A percentile compares a stretch with the other conserved stretches of the same genome.
These are phyloP conservation scores for Diplocarpon mali DNA, from an alignment of 2,329 filamentous ascomycete species.

Conservation along the genomic window DNA sequence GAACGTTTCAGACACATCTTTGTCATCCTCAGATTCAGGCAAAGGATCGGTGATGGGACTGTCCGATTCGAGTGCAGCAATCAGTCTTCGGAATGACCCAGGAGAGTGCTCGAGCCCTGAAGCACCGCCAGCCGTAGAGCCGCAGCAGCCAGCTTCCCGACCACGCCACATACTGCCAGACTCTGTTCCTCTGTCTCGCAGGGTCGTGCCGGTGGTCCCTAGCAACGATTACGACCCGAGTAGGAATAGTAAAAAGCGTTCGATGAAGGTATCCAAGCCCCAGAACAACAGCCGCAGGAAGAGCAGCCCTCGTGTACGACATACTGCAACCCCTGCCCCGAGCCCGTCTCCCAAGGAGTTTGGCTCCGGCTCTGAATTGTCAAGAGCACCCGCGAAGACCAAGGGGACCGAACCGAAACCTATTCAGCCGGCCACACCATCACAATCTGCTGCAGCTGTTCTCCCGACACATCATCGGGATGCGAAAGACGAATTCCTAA, in stretches of 20 bases:
- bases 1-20: conserved; percentile 7
- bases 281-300: conserved; percentile 3
- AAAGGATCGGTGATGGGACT: conserved; percentile 8
- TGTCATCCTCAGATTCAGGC: conserved; percentile 16
- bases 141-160: conserved; percentile 5
- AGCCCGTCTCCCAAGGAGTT: not conserved
- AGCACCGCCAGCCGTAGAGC: conserved; percentile 5
- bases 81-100: conserved; percentile 8
- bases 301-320: not conserved
- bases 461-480: conserved; percentile 19
- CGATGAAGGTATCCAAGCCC: conserved; percentile 2
- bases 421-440: not conserved
- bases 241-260: conserved; percentile 6
- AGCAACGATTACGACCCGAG: conserved; percentile 10
- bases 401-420: conserved; percentile 17
- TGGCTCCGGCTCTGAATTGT: not conserved
- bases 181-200: conserved; percentile 3
- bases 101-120: conserved; percentile 8
- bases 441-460: not conserved
- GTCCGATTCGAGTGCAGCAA: conserved; percentile 9
- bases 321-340: not conserved
- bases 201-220: conserved; percentile 7
- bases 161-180: conserved; percentile 17
- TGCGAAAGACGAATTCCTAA: conserved; percentile 38
- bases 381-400: not conserved